A percentile compares a stretch with the other conserved stretches of the same genome.
Conservation (phyloP, 2,329 filamentous ascomycete species). For the Cordyceps cicadae region DNA sequence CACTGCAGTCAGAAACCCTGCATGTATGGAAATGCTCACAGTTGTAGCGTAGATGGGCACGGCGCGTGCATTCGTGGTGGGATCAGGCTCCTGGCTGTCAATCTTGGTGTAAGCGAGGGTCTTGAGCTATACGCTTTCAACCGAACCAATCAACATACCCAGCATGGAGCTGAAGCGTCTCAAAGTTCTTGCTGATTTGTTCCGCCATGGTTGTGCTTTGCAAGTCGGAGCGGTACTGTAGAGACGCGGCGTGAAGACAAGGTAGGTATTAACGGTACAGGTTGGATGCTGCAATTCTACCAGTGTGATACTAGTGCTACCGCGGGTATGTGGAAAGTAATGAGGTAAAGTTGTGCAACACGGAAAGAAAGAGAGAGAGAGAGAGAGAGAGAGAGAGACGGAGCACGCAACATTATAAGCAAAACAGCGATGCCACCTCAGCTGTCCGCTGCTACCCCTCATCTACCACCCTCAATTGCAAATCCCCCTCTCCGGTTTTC, state of each 20-base stretch:
- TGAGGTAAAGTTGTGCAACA: neutral
- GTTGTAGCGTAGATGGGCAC: conserved; percentile 94
- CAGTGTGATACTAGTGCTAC: neutral
- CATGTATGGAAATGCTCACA: conserved; percentile 36
- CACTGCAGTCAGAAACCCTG: neutral
- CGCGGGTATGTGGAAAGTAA: neutral
- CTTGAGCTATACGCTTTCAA: neutral
- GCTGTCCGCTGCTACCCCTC: conserved; percentile 3
- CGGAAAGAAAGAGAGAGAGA: too few species aligned
- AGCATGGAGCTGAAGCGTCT: conserved; percentile 79
- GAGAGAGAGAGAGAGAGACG: neutral
- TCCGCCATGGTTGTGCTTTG: neutral
- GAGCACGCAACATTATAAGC: neutral
- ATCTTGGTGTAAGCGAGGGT: conserved; percentile 10
- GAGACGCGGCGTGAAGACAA: neutral
- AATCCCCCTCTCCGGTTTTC: conserved; percentile 9
- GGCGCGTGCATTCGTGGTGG: conserved; percentile 75
- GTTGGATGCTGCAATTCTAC: neutral
- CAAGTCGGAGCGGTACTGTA: neutral
- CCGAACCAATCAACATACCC: conserved; percentile 44
- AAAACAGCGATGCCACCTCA: neutral
- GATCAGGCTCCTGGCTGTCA: conserved; percentile 67
- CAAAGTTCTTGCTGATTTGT: conserved; percentile 56
- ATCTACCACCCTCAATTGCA: conserved; percentile 1
- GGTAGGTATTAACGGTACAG: neutral